phyloP scores from a whole-genome alignment of 148 eudicot genomes.

The Persicaria maculosa region DNA sequence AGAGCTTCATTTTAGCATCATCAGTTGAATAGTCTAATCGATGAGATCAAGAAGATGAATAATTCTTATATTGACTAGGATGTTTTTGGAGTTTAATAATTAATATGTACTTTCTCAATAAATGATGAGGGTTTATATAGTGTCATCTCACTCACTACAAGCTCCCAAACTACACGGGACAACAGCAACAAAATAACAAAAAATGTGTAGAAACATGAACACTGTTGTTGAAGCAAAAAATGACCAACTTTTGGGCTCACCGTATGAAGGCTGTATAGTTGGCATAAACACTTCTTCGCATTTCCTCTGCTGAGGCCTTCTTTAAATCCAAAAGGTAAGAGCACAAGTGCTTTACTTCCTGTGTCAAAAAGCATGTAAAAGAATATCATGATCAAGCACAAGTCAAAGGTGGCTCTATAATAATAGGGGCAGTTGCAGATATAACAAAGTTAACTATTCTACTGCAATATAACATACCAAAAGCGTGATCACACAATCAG shows the following conservation, averaged over 20 bases:
- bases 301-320: slow-evolving; percentile 96
- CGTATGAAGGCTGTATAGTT: slow-evolving; percentile 92
- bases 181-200: not conserved
- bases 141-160: not conserved
- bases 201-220: not conserved
- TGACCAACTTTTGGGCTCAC: slow-evolving; percentile 30
- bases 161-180: not conserved
- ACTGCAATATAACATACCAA: not conserved
- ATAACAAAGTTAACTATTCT: not conserved
- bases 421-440: not conserved
- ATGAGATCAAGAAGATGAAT: not conserved
- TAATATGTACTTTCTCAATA: not conserved
- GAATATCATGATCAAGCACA: not conserved
- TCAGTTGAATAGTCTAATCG: not conserved
- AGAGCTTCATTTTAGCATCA: not conserved
- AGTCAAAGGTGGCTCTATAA: not conserved
- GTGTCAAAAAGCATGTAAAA: slow-evolving; percentile 8
- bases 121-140: not conserved
- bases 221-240: not conserved
- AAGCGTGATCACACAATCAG: not conserved
- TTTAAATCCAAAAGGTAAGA: slow-evolving; percentile 81
- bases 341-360: slow-evolving; percentile 92
- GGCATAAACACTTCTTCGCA: slow-evolving; percentile 95
- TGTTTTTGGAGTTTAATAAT: not conserved
- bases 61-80: not conserved